A percentile compares a stretch with the other conserved stretches of the same genome.
phyloP scores from a whole-genome alignment of 1,284 basidiomycete genomes.

The Testicularia cyperi region DNA sequence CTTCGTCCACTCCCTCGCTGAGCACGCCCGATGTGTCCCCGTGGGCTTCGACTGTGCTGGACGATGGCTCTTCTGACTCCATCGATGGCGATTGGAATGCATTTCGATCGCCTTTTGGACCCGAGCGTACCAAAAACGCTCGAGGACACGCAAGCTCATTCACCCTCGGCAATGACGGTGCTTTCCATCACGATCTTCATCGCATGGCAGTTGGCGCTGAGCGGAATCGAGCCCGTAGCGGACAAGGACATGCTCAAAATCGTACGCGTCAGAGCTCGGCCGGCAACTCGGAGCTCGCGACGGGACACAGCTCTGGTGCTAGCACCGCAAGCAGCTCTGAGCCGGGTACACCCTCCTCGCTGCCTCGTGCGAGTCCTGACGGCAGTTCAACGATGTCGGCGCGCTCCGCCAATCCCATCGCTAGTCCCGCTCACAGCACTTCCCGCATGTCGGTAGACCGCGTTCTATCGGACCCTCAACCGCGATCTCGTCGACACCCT shows the following conservation, averaged over 20 bases:
- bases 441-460: conserved; percentile 23
- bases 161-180: conserved; percentile 20
- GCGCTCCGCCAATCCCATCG: conserved; percentile 13
- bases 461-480: conserved; percentile 26
- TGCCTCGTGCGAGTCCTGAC: conserved; percentile 12
- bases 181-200: conserved; percentile 23
- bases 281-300: conserved; percentile 10
- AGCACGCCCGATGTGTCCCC: conserved; percentile 35
- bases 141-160: conserved; percentile 31
- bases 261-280: conserved; percentile 22
- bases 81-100: conserved; percentile 30
- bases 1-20: conserved; percentile 27
- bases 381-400: conserved; percentile 25
- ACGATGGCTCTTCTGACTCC: conserved; percentile 5
- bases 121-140: conserved; percentile 16
- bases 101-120: conserved; percentile 39
- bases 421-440: conserved; percentile 12
- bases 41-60: conserved; percentile 24
- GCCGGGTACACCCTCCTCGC: conserved; percentile 47
- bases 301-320: conserved; percentile 31
- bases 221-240: conserved; percentile 9
- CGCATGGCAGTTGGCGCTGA: conserved; percentile 40
- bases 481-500: conserved; percentile 14
- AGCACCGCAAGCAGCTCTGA: conserved; percentile 48
- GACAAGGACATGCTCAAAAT: conserved; percentile 7